Percentiles rank a stretch among this genome's conserved stretches.
These are phyloP conservation scores for Fusarium lateritium DNA, from an alignment of 2,329 filamentous ascomycete genomes.

Conservation along the genomic window DNA sequence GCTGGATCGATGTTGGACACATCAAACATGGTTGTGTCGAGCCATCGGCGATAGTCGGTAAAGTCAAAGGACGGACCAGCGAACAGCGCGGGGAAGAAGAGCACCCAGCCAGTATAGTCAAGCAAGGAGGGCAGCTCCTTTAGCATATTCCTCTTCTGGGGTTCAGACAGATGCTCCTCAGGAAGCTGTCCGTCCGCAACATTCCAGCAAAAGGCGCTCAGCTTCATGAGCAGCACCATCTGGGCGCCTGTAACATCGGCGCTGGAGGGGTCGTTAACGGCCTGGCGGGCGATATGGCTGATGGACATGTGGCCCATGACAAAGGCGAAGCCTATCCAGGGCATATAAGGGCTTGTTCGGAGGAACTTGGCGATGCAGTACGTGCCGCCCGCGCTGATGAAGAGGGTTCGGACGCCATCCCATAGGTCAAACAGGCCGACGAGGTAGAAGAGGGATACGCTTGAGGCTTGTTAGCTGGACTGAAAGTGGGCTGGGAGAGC, in stretches of 20 bases:
- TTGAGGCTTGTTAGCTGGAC: slow-evolving; percentile 52
- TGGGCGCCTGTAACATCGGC: slow-evolving; percentile 96
- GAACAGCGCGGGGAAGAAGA: slow-evolving; percentile 95
- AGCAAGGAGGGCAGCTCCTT: slow-evolving; percentile 80
- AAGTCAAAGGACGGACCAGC: slow-evolving; percentile 95
- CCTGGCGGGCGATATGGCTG: slow-evolving; percentile 88
- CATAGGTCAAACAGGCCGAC: slow-evolving; percentile 95
- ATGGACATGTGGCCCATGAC: slow-evolving; percentile 96
- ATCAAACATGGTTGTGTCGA: slow-evolving; percentile 95
- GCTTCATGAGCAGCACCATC: slow-evolving; percentile 99
- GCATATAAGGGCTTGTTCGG: slow-evolving; percentile 89
- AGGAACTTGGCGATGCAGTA: slow-evolving; percentile 89
- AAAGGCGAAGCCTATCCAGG: slow-evolving; percentile 95
- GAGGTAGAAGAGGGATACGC: slow-evolving; percentile 89
- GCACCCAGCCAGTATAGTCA: slow-evolving; percentile 89
- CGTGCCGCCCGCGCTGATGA: slow-evolving; percentile 83
- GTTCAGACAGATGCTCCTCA: slow-evolving; percentile 83
- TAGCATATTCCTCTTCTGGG: slow-evolving; percentile 87
- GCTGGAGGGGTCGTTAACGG: slow-evolving; percentile 72
- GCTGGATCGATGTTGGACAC: slow-evolving; percentile 84
- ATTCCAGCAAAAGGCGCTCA: slow-evolving; percentile 98
- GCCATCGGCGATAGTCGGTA: slow-evolving; percentile 91
- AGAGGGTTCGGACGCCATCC: slow-evolving; percentile 83
- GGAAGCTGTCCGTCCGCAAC: slow-evolving; percentile 91
- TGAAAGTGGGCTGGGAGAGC: not conserved